Conservation (phyloP, 2,329 filamentous ascomycete species). For the Monosporascus sp. region DNA sequence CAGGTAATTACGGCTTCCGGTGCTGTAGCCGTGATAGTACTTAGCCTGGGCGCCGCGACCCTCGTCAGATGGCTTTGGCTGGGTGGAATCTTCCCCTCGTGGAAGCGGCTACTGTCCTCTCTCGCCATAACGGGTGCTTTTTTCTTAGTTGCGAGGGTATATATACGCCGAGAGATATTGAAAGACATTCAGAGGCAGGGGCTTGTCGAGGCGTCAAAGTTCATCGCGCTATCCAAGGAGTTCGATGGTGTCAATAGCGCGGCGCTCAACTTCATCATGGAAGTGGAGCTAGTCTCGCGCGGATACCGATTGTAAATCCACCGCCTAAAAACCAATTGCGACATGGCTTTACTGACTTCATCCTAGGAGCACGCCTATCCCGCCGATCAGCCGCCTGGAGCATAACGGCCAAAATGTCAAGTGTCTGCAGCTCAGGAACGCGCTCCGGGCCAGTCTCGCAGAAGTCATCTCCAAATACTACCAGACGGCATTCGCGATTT, state of each 20-base stretch:
- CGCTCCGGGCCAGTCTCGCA: conserved; percentile 64
- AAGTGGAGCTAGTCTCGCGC: conserved; percentile 28
- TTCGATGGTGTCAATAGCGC: conserved; percentile 28
- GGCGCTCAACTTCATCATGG: conserved; percentile 30
- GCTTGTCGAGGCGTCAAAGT: conserved; percentile 20
- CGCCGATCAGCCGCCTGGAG: conserved; percentile 88
- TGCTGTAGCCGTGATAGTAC: conserved; percentile 23
- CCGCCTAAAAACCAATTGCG: neutral
- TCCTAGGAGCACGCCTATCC: conserved; percentile 74
- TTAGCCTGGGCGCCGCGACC: conserved; percentile 23
- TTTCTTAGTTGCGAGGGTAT: conserved; percentile 19
- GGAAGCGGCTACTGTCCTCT: conserved; percentile 20
- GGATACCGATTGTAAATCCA: conserved; percentile 27
- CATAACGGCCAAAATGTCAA: conserved; percentile 73
- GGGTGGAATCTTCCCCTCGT: conserved; percentile 21
- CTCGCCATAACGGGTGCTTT: conserved; percentile 13
- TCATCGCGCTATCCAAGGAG: conserved; percentile 25
- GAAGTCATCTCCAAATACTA: conserved; percentile 68
- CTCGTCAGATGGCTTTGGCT: conserved; percentile 24
- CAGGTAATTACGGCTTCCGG: conserved; percentile 25
- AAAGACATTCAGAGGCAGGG: conserved; percentile 27
- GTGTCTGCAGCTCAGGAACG: conserved; percentile 73
- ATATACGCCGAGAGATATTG: conserved; percentile 25
- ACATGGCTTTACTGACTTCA: conserved; percentile 7
- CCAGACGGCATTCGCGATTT: conserved; percentile 63